phyloP scores from a whole-genome alignment of 2,329 filamentous ascomycete genomes.

The Phaeosphaeria sp. region DNA sequence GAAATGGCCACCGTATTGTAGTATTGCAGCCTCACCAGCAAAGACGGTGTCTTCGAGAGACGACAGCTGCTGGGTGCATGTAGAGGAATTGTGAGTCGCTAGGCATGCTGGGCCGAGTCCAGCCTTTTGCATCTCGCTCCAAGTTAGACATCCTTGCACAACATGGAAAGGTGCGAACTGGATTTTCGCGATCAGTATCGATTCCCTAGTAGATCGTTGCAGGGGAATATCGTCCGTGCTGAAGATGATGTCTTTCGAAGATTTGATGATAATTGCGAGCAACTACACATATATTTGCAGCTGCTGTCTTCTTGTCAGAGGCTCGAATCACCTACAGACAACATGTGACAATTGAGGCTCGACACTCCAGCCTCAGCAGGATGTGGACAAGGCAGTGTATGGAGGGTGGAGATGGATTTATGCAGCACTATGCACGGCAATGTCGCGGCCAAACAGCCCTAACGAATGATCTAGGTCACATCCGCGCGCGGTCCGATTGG shows the following conservation, averaged over 20 bases:
- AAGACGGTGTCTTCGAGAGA: background rate
- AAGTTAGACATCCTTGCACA: background rate
- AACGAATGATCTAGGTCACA: conserved; percentile 3
- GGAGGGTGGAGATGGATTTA: conserved; percentile 6
- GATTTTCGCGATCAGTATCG: background rate
- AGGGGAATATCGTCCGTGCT: background rate
- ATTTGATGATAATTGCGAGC: too few species aligned
- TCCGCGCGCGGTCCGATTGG: conserved; percentile 15
- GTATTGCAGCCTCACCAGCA: background rate
- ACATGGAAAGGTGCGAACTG: background rate
- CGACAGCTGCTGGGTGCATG: background rate
- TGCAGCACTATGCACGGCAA: conserved; percentile 8
- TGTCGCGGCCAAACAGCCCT: conserved; percentile 11
- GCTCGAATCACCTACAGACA: background rate
- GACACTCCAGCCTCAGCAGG: background rate
- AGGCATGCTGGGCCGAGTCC: background rate
- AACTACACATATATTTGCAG: background rate
- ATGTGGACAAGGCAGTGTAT: background rate
- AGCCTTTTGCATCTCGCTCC: background rate
- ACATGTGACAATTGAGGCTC: background rate
- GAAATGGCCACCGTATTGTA: background rate
- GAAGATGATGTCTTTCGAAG: background rate
- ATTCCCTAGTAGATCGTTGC: background rate
- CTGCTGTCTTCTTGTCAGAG: background rate
- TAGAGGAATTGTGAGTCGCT: background rate